phyloP scores from a whole-genome alignment of 192 early-diverging fungal species.

The Cetraspora pellucida region DNA sequence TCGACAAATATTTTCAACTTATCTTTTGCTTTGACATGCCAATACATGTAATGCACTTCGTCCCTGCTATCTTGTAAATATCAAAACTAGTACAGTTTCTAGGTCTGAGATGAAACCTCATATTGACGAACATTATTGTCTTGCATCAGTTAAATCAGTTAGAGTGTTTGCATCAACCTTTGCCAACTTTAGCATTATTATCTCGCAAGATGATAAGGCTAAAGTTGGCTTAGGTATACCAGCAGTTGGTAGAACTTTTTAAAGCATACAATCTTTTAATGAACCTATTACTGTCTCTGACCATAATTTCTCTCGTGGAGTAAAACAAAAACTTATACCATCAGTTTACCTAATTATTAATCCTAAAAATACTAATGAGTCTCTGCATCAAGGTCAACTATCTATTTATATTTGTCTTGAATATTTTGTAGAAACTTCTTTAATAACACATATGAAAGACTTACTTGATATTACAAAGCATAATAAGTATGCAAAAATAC shows the following conservation, averaged over 20 bases:
- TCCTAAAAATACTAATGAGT: neutral
- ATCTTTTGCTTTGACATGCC: neutral
- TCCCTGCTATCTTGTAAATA: neutral
- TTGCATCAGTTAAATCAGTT: neutral
- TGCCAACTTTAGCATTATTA: neutral
- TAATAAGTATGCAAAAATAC: neutral
- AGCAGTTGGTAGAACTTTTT: conserved; percentile 3
- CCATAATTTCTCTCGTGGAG: neutral
- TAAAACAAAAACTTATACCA: neutral
- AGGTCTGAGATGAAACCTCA: neutral
- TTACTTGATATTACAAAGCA: neutral
- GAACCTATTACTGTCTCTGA: neutral
- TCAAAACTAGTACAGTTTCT: neutral
- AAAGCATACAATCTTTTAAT: neutral
- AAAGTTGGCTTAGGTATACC: neutral
- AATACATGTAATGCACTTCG: neutral
- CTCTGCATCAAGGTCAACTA: neutral
- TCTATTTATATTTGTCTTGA: neutral
- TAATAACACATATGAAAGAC: neutral
- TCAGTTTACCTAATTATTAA: conserved; percentile 6
- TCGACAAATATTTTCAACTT: neutral
- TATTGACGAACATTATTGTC: conserved; percentile 19
- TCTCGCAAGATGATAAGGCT: conserved; percentile 9
- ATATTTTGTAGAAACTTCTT: neutral
- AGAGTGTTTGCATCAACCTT: neutral